phyloP scores from a whole-genome alignment of 225 moss, liverwort and hornwort species.

The Pseudoscleropodium purum region DNA sequence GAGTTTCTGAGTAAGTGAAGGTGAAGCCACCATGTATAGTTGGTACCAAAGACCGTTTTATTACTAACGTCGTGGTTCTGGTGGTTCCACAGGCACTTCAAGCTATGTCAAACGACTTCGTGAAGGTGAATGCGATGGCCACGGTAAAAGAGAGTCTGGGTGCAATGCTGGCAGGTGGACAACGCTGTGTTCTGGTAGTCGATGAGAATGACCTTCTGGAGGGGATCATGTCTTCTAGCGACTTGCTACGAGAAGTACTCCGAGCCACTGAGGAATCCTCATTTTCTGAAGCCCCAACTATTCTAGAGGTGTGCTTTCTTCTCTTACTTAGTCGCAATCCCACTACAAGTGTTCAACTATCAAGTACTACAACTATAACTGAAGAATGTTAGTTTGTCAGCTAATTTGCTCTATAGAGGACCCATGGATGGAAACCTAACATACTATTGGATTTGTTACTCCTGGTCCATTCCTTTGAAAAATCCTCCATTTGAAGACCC shows the following conservation, averaged over 20 bases:
- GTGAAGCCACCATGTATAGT: neutral
- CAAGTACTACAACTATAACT: neutral
- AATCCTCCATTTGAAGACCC: neutral
- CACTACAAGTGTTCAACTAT: neutral
- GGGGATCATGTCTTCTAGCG: slow-evolving; percentile 35
- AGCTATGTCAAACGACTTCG: slow-evolving; percentile 48
- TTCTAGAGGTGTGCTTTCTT: slow-evolving; percentile 23
- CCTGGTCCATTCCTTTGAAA: neutral
- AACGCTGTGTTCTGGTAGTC: slow-evolving; percentile 41
- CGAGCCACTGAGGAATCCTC: slow-evolving; percentile 33
- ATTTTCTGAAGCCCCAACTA: slow-evolving; percentile 10
- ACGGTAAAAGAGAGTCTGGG: slow-evolving; percentile 47
- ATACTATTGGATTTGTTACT: neutral
- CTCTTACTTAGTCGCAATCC: neutral
- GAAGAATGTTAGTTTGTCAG: neutral
- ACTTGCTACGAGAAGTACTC: slow-evolving; percentile 39
- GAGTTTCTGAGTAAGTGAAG: neutral
- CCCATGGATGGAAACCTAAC: neutral
- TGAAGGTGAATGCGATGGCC: slow-evolving; percentile 45
- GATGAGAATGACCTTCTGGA: slow-evolving; percentile 43
- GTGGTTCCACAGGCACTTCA: slow-evolving; percentile 23
- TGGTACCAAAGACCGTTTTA: neutral
- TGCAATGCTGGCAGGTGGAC: slow-evolving; percentile 37
- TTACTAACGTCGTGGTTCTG: neutral
- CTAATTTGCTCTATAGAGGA: neutral